Base-by-base conservation (phyloP, 148 eudicot species). In the Arbutus unedo region DNA sequence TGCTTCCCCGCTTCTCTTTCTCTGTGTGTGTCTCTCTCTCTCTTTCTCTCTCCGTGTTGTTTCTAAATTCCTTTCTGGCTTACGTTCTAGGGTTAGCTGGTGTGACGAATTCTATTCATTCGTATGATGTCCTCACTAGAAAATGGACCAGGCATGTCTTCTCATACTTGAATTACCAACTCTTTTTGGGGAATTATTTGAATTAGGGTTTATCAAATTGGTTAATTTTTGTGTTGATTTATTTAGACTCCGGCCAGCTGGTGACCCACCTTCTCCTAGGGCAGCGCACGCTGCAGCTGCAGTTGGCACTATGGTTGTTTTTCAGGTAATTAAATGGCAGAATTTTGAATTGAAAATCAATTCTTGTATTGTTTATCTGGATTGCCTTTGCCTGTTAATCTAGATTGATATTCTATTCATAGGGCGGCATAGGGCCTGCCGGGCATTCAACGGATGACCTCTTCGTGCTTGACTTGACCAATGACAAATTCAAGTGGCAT, bases 361-460 rank as follows among this genome's bases (percentile, higher is more conserved):
- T 81, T 47, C 11, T 44, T 50, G 19, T 38, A 45, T 60, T 41
- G 44, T 8, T 5, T 67, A 14, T 57, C 41, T 79, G 50, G 41
- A 3, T 78, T 15, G 31, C 2, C 41, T 70, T 21, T 49, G 41
- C 15, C 48, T 23, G 64, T 48, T 75, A 9, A 57, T 60, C 41
- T 23, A 6, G 16, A 53, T 19, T 53, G 62, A 49, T 70, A 11
- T 21, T 38, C 67, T 60, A 25, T 85, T 85, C 83, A n/a, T 82
- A 93, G 99, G 99, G 99, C 72, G 98, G 99, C 62, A 92, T 96
- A 79, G 99, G 99, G 83, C 97, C 98, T 62, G 93, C 98, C 25
- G 99, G 99, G 88, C 99, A 94, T 88, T 93, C 98, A 7, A 94
- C 97, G 6, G 99, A 94, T 85, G 99, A 96, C 85, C 89, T 96